phyloP scores from a whole-genome alignment of 129 eudicot genomes.

The Oenanthe sinensis region DNA sequence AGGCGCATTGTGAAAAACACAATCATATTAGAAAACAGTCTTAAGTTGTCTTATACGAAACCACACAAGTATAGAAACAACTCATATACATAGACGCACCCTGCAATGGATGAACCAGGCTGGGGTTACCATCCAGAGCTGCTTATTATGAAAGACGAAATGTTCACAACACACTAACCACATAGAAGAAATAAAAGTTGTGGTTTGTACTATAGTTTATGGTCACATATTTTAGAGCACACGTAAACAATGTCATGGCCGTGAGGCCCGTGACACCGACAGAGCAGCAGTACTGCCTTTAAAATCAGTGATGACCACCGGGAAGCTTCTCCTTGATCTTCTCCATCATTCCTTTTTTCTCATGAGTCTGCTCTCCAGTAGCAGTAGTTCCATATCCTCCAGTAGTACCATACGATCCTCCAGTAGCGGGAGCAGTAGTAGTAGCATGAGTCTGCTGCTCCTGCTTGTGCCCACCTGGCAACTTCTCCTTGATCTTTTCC shows the following conservation, averaged over 20 bases:
- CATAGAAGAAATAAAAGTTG: not conserved
- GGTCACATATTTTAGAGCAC: not conserved
- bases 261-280: not conserved
- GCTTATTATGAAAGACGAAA: not conserved
- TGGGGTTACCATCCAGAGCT: not conserved
- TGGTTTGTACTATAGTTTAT: not conserved
- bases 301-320: not conserved
- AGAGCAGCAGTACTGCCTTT: not conserved
- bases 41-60: not conserved
- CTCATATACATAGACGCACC: not conserved
- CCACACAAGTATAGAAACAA: not conserved
- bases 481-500: not conserved
- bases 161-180: not conserved
- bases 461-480: constrained; percentile 4
- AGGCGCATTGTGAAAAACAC: too few species aligned
- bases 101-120: not conserved
- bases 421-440: not conserved
- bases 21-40: not conserved
- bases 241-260: not conserved
- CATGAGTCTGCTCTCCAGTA: not conserved
- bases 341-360: constrained; percentile 8
- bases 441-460: not conserved
- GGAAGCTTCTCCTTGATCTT: constrained; percentile 6
- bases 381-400: not conserved
- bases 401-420: not conserved